A percentile compares a stretch with the other conserved stretches of the same genome.
These are phyloP conservation scores for Candida schatavii DNA, from an alignment of 805 yeast genomes.

Conservation along the genomic window DNA sequence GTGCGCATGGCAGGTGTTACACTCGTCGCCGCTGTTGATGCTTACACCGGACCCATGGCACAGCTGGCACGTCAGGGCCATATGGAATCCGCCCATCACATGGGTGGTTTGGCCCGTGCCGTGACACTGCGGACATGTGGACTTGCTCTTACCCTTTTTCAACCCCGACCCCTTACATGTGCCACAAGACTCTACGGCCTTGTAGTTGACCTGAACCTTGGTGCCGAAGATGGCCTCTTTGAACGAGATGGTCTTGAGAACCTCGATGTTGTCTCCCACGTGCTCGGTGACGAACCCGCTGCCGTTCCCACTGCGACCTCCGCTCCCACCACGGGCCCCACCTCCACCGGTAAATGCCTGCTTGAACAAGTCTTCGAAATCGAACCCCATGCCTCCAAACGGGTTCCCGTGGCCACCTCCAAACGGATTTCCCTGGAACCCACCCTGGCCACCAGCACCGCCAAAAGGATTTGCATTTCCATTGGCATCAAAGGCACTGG, in stretches of 20 bases:
- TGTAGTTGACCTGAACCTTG: constrained; percentile 61
- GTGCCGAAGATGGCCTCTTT: constrained; percentile 88
- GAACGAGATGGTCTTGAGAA: constrained; percentile 68
- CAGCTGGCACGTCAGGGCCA: constrained; percentile 86
- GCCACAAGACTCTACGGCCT: constrained; percentile 70
- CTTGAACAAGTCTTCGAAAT: constrained; percentile 44
- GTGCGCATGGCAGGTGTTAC: constrained; percentile 81
- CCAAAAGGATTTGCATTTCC: constrained; percentile 50
- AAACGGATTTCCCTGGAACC: constrained; percentile 37
- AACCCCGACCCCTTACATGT: constrained; percentile 86
- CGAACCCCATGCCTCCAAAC: constrained; percentile 52
- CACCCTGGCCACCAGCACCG: constrained; percentile 41
- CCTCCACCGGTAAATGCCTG: constrained; percentile 52
- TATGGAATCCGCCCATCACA: constrained; percentile 89
- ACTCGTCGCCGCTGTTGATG: constrained; percentile 64
- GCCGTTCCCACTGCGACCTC: constrained; percentile 36
- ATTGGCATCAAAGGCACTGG: constrained; percentile 72
- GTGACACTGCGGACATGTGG: constrained; percentile 82
- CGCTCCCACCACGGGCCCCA: constrained; percentile 31
- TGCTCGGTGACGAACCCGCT: constrained; percentile 65
- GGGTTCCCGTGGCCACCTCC: constrained; percentile 44
- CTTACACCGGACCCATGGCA: constrained; percentile 90
- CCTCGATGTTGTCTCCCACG: constrained; percentile 86
- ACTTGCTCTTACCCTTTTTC: constrained; percentile 68
- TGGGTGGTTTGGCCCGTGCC: constrained; percentile 93